These are phyloP conservation scores for Candida verbasci DNA, from an alignment of 805 yeast genomes.

Conservation along the genomic window DNA sequence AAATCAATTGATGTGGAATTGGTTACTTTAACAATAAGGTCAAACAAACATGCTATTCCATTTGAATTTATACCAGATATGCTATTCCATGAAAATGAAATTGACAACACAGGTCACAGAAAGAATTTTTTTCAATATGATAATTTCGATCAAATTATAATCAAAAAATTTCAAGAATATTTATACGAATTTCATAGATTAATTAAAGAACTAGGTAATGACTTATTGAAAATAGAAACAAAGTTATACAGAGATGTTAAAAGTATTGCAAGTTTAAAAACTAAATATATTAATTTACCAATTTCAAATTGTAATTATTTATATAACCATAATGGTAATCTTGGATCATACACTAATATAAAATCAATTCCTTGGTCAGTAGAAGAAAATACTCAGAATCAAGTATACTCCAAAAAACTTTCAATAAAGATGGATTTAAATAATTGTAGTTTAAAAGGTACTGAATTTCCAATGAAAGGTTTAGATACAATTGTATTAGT, in stretches of 20 bases:
- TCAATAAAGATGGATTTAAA: conserved; percentile 24
- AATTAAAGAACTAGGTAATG: conserved; percentile 32
- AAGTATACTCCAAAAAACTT: conserved; percentile 24
- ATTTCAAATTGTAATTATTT: conserved; percentile 16
- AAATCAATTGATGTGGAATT: conserved; percentile 31
- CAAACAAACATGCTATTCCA: conserved; percentile 34
- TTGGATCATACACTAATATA: conserved; percentile 19
- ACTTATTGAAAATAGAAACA: conserved; percentile 29
- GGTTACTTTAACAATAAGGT: conserved; percentile 30
- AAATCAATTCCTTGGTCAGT: conserved; percentile 28
- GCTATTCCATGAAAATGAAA: conserved; percentile 32
- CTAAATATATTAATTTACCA: conserved; percentile 30
- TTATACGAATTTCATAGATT: conserved; percentile 21
- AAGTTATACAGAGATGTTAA: conserved; percentile 33
- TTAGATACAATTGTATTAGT: conserved; percentile 32
- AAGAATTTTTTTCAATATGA: conserved; percentile 14
- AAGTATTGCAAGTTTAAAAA: conserved; percentile 27
- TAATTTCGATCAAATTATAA: conserved; percentile 30
- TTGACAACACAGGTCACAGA: conserved; percentile 16
- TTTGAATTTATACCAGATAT: conserved; percentile 37
- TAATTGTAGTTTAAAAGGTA: conserved; percentile 26
- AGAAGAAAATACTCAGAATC: conserved; percentile 6
- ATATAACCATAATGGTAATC: conserved; percentile 8
- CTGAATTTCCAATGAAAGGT: conserved; percentile 13
- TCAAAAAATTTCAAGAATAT: conserved; percentile 26